A percentile compares a stretch with the other conserved stretches of the same genome.
Evolutionary conservation across 805 yeast species (phyloP).

Genomic region (Wickerhamiella parazyma): DNA sequence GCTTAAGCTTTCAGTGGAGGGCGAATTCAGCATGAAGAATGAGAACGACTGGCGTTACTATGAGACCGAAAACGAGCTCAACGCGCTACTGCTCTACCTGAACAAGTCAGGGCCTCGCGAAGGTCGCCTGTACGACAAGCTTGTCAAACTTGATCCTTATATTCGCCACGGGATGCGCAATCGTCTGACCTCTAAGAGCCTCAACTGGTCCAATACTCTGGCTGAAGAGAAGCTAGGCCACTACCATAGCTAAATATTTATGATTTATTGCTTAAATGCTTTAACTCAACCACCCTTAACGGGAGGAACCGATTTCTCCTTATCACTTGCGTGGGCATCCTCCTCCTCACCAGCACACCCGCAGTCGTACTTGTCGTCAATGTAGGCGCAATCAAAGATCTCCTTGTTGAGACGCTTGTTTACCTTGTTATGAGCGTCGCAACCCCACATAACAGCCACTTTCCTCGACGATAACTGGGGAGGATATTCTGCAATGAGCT

Average conservation of each 20-base stretch:
- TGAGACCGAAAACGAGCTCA: constrained; percentile 15
- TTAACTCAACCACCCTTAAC: constrained; percentile 4
- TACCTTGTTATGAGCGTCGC: constrained; percentile 79
- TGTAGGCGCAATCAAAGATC: constrained; percentile 69
- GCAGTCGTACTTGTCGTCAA: constrained; percentile 86
- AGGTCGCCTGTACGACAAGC: constrained; percentile 9
- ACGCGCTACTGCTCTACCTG: constrained; percentile 9
- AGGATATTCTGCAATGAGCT: constrained; percentile 56
- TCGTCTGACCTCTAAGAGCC: not conserved
- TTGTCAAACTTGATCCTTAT: not conserved
- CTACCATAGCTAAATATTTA: constrained; percentile 4
- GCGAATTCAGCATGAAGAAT: constrained; percentile 4
- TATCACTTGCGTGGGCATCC: constrained; percentile 14
- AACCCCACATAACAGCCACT: constrained; percentile 91
- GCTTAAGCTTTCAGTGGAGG: constrained; percentile 12
- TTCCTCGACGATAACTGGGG: constrained; percentile 69
- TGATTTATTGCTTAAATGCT: too few relatives aligned
- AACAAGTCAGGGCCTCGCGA: constrained; percentile 16
- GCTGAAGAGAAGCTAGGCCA: constrained; percentile 8
- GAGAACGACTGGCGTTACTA: constrained; percentile 20
- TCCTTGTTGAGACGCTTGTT: constrained; percentile 57
- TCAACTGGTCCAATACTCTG: constrained; percentile 10
- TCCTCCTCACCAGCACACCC: constrained; percentile 55
- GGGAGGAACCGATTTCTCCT: constrained; percentile 1
- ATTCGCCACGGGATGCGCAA: not conserved